A percentile compares a stretch with the other conserved stretches of the same genome.
These are phyloP conservation scores for Lentinus tigrinus DNA, from an alignment of 768 basidiomycete species.

Conservation along the genomic window DNA sequence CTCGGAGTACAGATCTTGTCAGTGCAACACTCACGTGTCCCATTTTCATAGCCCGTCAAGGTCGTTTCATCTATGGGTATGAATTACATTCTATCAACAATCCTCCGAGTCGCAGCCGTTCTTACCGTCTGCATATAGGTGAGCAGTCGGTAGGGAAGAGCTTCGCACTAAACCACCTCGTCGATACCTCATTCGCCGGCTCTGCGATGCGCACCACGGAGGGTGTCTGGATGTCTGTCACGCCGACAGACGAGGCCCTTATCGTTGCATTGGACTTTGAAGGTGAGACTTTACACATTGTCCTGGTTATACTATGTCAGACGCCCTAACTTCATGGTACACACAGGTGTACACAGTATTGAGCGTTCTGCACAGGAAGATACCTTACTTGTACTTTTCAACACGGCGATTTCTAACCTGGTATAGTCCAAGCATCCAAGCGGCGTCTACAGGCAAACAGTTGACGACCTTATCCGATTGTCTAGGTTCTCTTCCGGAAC, in stretches of 20 bases:
- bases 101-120: too few species aligned
- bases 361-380: constrained; percentile 66
- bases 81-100: too few species aligned
- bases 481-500: constrained; percentile 61
- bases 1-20: too few species aligned
- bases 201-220: constrained; percentile 66
- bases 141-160: constrained; percentile 68
- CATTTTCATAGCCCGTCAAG: constrained; percentile 46
- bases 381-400: constrained; percentile 61
- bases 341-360: constrained; percentile 59
- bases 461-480: too few species aligned
- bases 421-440: constrained; percentile 30
- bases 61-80: constrained; percentile 69
- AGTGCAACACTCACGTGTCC: too few species aligned
- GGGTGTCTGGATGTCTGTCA: constrained; percentile 68
- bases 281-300: constrained; percentile 35
- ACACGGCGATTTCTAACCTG: constrained; percentile 63
- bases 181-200: constrained; percentile 65
- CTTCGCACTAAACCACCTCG: constrained; percentile 57
- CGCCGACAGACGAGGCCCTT: constrained; percentile 52
- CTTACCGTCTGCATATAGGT: constrained; percentile 28
- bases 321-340: not conserved
- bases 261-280: constrained; percentile 66
- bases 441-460: too few species aligned
- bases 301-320: not conserved